Percentiles rank a stretch among this genome's conserved stretches.
Evolutionary conservation across 768 basidiomycete genomes (phyloP).

Genomic region (Mycena alexandri): DNA sequence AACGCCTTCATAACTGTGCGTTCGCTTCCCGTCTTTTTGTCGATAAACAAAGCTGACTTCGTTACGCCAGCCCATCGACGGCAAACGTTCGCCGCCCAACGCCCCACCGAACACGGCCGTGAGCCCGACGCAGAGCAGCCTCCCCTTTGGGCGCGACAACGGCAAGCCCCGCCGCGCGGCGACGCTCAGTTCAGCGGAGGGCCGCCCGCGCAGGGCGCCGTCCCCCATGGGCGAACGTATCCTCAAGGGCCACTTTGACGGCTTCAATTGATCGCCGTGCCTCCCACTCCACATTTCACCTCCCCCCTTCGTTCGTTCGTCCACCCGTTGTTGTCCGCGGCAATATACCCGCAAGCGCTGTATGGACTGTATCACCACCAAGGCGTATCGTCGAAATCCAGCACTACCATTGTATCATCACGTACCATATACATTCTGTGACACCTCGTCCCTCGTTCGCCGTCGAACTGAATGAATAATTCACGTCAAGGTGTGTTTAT

Average conservation of each 20-base stretch:
- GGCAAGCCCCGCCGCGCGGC: constrained; percentile 69
- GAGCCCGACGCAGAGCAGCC: constrained; percentile 49
- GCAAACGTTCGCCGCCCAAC: constrained; percentile 52
- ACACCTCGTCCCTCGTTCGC: no score
- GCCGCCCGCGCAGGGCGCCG: constrained; percentile 74
- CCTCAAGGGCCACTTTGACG: constrained; percentile 91
- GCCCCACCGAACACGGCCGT: constrained; percentile 68
- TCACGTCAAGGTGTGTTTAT: no score
- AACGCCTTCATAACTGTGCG: constrained; percentile 69
- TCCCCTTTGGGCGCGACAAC: constrained; percentile 48
- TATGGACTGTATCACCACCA: constrained; percentile 15
- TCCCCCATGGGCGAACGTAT: constrained; percentile 94
- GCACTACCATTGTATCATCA: no score
- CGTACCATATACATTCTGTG: no score
- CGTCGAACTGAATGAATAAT: no score
- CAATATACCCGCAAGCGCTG: constrained; percentile 56
- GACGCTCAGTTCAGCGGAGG: constrained; percentile 60
- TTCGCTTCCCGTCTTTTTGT: constrained; percentile 28
- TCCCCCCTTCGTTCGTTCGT: constrained; percentile 21
- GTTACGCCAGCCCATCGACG: constrained; percentile 41
- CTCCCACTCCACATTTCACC: constrained; percentile 25
- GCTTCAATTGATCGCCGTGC: constrained; percentile 72
- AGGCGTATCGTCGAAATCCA: no score
- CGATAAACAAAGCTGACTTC: constrained; percentile 24
- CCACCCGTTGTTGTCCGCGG: constrained; percentile 40